Percentiles rank a stretch among this genome's conserved stretches.
Conservation (phyloP, 495 filamentous ascomycete genomes). For the Hypoxylon intermedium region DNA sequence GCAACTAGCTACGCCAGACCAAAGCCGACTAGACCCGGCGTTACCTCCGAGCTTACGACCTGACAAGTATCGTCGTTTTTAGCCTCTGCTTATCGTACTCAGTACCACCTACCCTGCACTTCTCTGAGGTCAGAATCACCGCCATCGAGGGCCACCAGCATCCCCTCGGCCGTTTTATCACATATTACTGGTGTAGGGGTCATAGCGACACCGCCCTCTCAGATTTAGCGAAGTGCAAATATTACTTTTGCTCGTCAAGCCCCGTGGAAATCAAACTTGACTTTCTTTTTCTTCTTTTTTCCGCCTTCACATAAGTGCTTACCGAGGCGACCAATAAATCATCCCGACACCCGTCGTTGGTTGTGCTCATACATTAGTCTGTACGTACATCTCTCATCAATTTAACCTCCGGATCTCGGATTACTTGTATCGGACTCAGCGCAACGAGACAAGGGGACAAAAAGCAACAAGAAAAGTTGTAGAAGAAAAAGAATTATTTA, state of each 20-base stretch:
- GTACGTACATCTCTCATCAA: constrained; percentile 16
- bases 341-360: constrained; percentile 34
- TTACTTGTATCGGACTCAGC: constrained; percentile 26
- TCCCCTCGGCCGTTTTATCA: constrained; percentile 22
- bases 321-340: constrained; percentile 40
- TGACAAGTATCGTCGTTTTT: constrained; percentile 39
- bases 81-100: constrained; percentile 25
- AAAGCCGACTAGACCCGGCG: constrained; percentile 36
- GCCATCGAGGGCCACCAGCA: constrained; percentile 33
- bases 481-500: constrained; percentile 26
- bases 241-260: constrained; percentile 19
- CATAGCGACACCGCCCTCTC: constrained; percentile 36
- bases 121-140: constrained; percentile 34
- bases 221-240: constrained; percentile 25
- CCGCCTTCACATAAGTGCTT: constrained; percentile 15
- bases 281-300: constrained; percentile 32
- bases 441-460: constrained; percentile 26
- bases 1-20: constrained; percentile 22
- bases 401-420: constrained; percentile 32
- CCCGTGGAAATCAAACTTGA: constrained; percentile 29
- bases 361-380: constrained; percentile 27
- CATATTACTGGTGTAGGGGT: constrained; percentile 38
- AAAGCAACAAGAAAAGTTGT: constrained; percentile 22
- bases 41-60: constrained; percentile 35
- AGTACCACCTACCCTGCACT: constrained; percentile 30